Evolutionary conservation across 164 flowering plant genomes (phyloP).

Genomic region (Amborella trichopoda): DNA sequence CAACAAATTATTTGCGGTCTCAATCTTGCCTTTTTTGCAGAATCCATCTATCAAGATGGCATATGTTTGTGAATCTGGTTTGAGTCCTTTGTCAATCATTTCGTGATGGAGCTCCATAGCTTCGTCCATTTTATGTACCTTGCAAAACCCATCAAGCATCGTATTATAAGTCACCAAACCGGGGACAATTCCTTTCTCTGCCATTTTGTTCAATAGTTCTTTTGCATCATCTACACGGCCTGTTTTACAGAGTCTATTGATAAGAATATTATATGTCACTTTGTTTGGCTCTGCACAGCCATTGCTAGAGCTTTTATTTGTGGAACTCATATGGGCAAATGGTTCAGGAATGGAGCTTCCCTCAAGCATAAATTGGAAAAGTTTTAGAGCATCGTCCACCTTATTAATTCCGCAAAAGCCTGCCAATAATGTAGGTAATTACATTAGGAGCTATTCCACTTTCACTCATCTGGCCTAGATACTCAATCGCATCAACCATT

Average conservation of each 20-base stretch:
- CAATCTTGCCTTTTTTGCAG: slow-evolving; percentile 9
- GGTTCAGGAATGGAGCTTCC: slow-evolving; percentile 7
- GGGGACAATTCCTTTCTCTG: slow-evolving; percentile 5
- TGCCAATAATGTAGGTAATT: slow-evolving; percentile 11
- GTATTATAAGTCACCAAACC: slow-evolving; percentile 8
- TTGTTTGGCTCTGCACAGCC: too few relatives aligned
- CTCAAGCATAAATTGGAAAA: slow-evolving; percentile 2
- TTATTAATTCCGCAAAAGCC: slow-evolving; percentile 13
- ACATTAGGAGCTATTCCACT: slow-evolving; percentile 11
- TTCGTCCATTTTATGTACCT: slow-evolving; percentile 9
- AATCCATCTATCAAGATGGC: slow-evolving; percentile 14
- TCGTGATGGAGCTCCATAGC: slow-evolving; percentile 7
- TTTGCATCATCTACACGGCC: slow-evolving; percentile 12
- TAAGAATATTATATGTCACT: slow-evolving; percentile 10
- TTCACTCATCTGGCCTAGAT: slow-evolving; percentile 11
- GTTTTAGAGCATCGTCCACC: slow-evolving; percentile 9
- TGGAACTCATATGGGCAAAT: slow-evolving; percentile 13
- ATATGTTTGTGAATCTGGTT: slow-evolving; percentile 11
- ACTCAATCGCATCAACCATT: slow-evolving; percentile 8
- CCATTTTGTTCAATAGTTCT: slow-evolving; percentile 9
- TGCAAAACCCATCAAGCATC: slow-evolving; percentile 16
- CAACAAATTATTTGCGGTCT: slow-evolving; percentile 7
- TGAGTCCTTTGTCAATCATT: slow-evolving; percentile 1
- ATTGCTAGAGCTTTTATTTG: too few relatives aligned
- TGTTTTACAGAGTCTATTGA: slow-evolving; percentile 16